These are phyloP conservation scores for Zoysia japonica DNA, from an alignment of 176 grass and related monocot species.

Conservation along the genomic window DNA sequence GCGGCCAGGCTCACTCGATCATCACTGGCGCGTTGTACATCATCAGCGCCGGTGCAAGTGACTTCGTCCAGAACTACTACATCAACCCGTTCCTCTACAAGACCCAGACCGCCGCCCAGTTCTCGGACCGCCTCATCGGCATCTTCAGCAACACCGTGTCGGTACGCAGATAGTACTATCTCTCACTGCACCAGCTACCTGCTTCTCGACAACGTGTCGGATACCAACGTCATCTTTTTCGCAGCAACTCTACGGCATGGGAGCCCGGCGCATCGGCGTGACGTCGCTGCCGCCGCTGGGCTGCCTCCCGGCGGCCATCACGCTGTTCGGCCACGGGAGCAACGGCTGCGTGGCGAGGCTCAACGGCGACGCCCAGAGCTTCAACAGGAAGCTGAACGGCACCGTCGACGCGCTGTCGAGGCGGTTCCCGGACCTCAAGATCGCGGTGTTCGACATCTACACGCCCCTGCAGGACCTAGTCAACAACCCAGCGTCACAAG, in stretches of 20 bases:
- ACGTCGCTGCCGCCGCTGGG: slow-evolving; percentile 81
- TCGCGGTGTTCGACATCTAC: slow-evolving; percentile 91
- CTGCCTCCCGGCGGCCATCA: slow-evolving; percentile 73
- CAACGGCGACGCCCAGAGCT: slow-evolving; percentile 65
- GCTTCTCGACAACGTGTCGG: neutral
- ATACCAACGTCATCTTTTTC: too few relatives aligned
- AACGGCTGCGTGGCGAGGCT: slow-evolving; percentile 53
- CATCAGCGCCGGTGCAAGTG: slow-evolving; percentile 71
- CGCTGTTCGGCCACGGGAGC: slow-evolving; percentile 68
- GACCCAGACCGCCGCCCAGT: slow-evolving; percentile 67
- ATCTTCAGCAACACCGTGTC: slow-evolving; percentile 62
- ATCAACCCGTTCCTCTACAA: slow-evolving; percentile 85
- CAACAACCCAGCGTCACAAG: slow-evolving; percentile 49
- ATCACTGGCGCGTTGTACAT: slow-evolving; percentile 66
- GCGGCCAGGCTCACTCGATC: slow-evolving; percentile 52
- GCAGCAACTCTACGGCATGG: slow-evolving; percentile 71
- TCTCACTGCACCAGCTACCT: neutral
- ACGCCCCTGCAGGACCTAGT: slow-evolving; percentile 62
- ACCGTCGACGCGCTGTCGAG: slow-evolving; percentile 48
- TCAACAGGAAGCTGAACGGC: slow-evolving; percentile 67
- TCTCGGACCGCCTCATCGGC: slow-evolving; percentile 59
- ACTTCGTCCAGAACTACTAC: slow-evolving; percentile 96
- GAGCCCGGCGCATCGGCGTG: slow-evolving; percentile 80
- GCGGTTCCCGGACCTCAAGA: slow-evolving; percentile 70
- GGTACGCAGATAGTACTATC: slow-evolving; percentile 15